Base-by-base conservation (phyloP, 768 basidiomycete species). In the Podaxis sp. region DNA sequence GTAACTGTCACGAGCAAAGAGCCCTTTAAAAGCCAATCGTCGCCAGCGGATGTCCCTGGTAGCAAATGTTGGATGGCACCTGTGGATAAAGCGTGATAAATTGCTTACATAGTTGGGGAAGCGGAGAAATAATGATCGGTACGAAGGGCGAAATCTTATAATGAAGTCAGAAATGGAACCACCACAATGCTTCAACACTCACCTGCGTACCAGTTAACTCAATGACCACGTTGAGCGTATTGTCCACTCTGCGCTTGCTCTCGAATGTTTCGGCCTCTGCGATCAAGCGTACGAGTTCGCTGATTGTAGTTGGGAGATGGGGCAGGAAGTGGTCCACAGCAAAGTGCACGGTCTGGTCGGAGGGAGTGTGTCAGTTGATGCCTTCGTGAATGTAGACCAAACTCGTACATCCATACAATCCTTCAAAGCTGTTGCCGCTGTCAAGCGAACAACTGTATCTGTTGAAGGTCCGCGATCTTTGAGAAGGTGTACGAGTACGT, bases 391-490 rank as follows among this genome's bases (percentile, higher is more conserved):
- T 40, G 18, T 21, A 18, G n/a, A 32, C 42, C 27, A 25, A 32
- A 48, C 42, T 14, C 91, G 64, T 74, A 95, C 95, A 70, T 96
- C 90, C 23, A 94, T 82, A 67, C 92, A 92, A 69, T 94, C 89
- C 40, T 85, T 81, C 28, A 98, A 69, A 11, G 93, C 88, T 23
- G 84, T 78, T 0, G 91, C 89, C 25, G 95, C 89, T 0, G 93
- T 93, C 37, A 98, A 77, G 3, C 93, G 85, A 51, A 98, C 94
- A 14, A 94, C 95, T 23, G 83, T 77, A 68, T 96, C 93, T 2
- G 90, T 86, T 7, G 90, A 86, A 5, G 81, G 76, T 3, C 86
- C 81, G 47, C 84, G 82, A 63, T 90, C 87, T 62, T 80, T 78
- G 52, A 98, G 71, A 23, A 98, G 81, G 68, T 91, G 86, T 6